Conservation (phyloP, 768 basidiomycete species). For the Russula brevipes region DNA sequence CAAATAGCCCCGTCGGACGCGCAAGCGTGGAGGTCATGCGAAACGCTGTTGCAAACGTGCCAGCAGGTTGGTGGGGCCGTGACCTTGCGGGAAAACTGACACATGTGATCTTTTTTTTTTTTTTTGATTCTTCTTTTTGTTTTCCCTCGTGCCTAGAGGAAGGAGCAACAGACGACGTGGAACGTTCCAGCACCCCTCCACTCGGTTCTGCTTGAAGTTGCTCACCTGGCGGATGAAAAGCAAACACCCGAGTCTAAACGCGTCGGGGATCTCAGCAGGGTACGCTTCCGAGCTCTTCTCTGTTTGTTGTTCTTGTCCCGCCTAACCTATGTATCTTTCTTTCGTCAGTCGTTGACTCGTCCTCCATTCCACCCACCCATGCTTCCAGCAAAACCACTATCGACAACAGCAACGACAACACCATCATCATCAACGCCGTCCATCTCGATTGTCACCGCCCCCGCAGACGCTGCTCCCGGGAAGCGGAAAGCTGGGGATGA, state of each 20-base stretch:
- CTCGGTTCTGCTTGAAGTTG: slow-evolving; percentile 16
- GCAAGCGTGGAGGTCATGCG: slow-evolving; percentile 37
- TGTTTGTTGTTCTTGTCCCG: background rate
- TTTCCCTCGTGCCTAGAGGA: slow-evolving; percentile 9
- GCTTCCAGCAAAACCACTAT: slow-evolving; percentile 2
- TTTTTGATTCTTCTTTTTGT: background rate
- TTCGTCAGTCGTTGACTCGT: slow-evolving; percentile 9
- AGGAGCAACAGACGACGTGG: slow-evolving; percentile 19
- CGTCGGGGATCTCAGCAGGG: slow-evolving; percentile 25
- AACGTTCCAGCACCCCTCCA: slow-evolving; percentile 10
- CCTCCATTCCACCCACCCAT: background rate
- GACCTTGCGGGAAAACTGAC: slow-evolving; percentile 9
- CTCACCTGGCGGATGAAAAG: slow-evolving; percentile 11
- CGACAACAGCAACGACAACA: background rate
- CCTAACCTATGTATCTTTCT: background rate
- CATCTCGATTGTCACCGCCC: background rate
- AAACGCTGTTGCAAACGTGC: slow-evolving; percentile 42
- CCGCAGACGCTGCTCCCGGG: background rate
- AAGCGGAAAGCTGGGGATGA: slow-evolving; percentile 5
- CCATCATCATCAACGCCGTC: background rate
- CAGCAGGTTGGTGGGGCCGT: slow-evolving; percentile 32
- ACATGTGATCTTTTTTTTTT: slow-evolving; percentile 10
- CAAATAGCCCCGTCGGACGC: slow-evolving; percentile 30
- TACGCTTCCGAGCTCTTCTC: slow-evolving; percentile 13
- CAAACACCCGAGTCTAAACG: slow-evolving; percentile 6